Base-by-base conservation (phyloP, 495 filamentous ascomycete genomes). In the Xylaria longipes region DNA sequence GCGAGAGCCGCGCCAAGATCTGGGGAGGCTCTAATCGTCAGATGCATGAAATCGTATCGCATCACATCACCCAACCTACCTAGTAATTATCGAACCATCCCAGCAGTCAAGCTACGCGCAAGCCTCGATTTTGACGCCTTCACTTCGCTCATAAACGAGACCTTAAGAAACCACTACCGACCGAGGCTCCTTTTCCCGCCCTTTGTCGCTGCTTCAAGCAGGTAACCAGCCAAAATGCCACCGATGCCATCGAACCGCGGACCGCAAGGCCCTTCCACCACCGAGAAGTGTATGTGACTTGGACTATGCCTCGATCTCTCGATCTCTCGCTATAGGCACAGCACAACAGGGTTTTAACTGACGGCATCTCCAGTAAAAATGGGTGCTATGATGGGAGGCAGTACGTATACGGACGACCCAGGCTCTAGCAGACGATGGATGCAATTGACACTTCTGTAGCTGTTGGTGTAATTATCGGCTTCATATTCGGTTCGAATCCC, bases 351-450 rank as follows among this genome's bases (percentile, higher is more conserved):
- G 31, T 3, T 17, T 48, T 15, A n/a, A 56, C 71, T 61, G 62
- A 52, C 48, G 15, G 0, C 8, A 43, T 35, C 5, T 62, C 41
- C 73, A 99, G 96, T 95, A 83, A 98, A 97, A 86, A 97, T 98
- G 93, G 96, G 96, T 70, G 94, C 91, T 69, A 89, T 99, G 91
- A 97, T 98, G 93, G 96, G 96, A 71, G 93, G 94, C 68, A 95
- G 95, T 97, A 92, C 69, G 94, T 88, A 50, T 33, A 5, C 5
- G 9, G 7, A 5, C 48, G 12, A 48, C 14, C 52, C 9, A 41
- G 37, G 14, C 22, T 27, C 3, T 14, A 5, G 17, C 50, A 11
- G 22, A 7, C 60, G 45, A 63, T 43, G 71, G 20, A 56, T 11
- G 20, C 48, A n/a, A 39, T 46, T 70, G 25, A 70, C 68, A 54